Percentiles rank a stretch among this genome's conserved stretches.
Evolutionary conservation across 2,329 filamentous ascomycete genomes (phyloP).

Genomic region (Phaeosphaeriaceae sp.): DNA sequence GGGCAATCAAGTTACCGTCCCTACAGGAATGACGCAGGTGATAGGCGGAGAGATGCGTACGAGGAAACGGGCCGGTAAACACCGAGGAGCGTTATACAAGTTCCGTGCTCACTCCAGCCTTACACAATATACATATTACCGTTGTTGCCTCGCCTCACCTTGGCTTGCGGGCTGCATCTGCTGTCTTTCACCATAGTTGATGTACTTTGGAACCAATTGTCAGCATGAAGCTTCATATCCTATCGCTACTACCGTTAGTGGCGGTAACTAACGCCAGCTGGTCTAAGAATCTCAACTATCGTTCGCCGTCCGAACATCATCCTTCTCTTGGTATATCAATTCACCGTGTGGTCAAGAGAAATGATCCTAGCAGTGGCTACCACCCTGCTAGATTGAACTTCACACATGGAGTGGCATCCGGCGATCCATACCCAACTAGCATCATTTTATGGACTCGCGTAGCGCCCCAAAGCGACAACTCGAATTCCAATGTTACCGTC

Average conservation of each 20-base stretch:
- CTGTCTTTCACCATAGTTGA: background rate
- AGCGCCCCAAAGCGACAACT: slow-evolving; percentile 48
- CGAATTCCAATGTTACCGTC: slow-evolving; percentile 56
- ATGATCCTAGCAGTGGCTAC: slow-evolving; percentile 31
- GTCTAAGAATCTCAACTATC: slow-evolving; percentile 68
- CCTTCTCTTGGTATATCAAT: slow-evolving; percentile 69
- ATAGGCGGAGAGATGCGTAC: background rate
- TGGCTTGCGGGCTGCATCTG: slow-evolving; percentile 6
- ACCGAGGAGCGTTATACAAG: no score
- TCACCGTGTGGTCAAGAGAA: slow-evolving; percentile 64
- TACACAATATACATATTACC: slow-evolving; percentile 30
- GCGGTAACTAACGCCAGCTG: slow-evolving; percentile 32
- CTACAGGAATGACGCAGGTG: slow-evolving; percentile 3
- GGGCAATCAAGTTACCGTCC: background rate
- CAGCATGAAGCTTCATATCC: slow-evolving; percentile 36
- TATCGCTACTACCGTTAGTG: slow-evolving; percentile 25
- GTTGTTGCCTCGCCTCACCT: background rate
- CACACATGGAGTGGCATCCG: slow-evolving; percentile 56
- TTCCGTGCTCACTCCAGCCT: background rate
- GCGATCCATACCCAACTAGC: slow-evolving; percentile 53
- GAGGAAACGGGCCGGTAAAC: no score
- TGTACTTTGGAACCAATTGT: slow-evolving; percentile 4
- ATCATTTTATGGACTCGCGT: slow-evolving; percentile 45
- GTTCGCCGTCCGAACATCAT: slow-evolving; percentile 70
- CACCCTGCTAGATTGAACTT: slow-evolving; percentile 35